Conservation (phyloP, 2,329 filamentous ascomycete species). For the Ophiostoma angusticollis region DNA sequence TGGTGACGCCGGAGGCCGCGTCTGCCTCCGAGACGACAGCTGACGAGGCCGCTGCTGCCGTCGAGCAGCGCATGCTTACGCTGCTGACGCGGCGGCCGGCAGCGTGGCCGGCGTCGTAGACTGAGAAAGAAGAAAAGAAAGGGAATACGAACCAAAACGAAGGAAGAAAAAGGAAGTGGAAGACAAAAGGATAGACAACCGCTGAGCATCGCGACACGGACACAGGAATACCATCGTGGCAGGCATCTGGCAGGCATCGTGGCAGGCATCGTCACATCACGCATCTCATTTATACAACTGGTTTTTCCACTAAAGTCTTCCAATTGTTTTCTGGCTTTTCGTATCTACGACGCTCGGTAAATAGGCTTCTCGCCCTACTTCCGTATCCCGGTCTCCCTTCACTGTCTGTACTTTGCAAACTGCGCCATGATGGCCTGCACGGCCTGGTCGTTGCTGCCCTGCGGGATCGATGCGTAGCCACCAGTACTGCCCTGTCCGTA, state of each 20-base stretch:
- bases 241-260: no score
- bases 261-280: no score
- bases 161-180: background rate
- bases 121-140: background rate
- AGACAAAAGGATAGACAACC: background rate
- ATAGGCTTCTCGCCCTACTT: no score
- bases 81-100: constrained; percentile 12
- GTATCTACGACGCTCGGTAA: no score
- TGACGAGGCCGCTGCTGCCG: background rate
- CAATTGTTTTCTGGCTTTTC: background rate
- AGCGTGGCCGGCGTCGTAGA: constrained; percentile 9
- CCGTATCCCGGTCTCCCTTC: background rate
- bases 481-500: background rate
- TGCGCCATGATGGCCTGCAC: constrained; percentile 66
- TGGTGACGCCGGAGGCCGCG: constrained; percentile 24
- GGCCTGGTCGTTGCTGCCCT: constrained; percentile 29
- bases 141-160: background rate
- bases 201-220: background rate
- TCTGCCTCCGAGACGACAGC: no score
- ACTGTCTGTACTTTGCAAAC: constrained; percentile 51
- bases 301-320: no score
- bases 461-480: constrained; percentile 15
- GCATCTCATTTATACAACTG: no score
- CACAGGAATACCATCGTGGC: background rate
- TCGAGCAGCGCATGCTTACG: constrained; percentile 1